These are phyloP conservation scores for Leucocoprinus birnbaumii DNA, from an alignment of 768 basidiomycete species.

Conservation along the genomic window DNA sequence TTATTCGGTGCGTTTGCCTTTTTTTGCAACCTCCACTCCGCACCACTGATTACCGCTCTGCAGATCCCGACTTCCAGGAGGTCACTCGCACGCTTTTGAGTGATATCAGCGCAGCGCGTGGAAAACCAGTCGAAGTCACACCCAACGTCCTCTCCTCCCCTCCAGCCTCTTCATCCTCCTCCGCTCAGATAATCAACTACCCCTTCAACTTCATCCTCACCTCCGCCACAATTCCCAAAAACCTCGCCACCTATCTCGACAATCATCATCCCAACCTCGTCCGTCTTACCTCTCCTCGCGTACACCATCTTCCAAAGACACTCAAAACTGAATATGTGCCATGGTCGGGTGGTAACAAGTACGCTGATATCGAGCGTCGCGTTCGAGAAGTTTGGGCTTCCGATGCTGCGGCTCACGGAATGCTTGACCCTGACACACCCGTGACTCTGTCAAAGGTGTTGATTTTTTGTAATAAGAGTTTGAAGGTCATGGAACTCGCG, in stretches of 20 bases:
- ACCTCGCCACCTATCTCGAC: constrained; percentile 64
- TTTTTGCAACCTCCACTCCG: no score
- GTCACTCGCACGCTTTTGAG: constrained; percentile 68
- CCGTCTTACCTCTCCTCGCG: constrained; percentile 76
- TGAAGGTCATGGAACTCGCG: constrained; percentile 62
- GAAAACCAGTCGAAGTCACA: constrained; percentile 34
- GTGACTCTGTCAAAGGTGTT: constrained; percentile 60
- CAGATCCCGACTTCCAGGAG: constrained; percentile 82
- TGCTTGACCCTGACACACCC: constrained; percentile 17
- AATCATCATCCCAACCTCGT: constrained; percentile 56
- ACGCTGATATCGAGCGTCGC: constrained; percentile 75
- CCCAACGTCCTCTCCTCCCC: constrained; percentile 19
- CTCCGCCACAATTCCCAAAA: constrained; percentile 83
- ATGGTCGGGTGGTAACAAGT: constrained; percentile 80
- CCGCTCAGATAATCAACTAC: constrained; percentile 39
- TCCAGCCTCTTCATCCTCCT: constrained; percentile 10
- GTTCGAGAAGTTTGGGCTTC: constrained; percentile 74
- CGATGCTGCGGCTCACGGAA: constrained; percentile 38
- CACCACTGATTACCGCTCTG: no score
- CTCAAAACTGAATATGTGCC: constrained; percentile 71
- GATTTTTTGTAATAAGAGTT: constrained; percentile 80
- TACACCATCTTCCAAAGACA: constrained; percentile 74
- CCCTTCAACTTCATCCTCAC: constrained; percentile 83
- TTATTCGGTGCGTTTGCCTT: constrained; percentile 79
- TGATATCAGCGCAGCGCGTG: constrained; percentile 65